Evolutionary conservation across 148 eudicot genomes (phyloP).

Genomic region (Persicaria maculosa): DNA sequence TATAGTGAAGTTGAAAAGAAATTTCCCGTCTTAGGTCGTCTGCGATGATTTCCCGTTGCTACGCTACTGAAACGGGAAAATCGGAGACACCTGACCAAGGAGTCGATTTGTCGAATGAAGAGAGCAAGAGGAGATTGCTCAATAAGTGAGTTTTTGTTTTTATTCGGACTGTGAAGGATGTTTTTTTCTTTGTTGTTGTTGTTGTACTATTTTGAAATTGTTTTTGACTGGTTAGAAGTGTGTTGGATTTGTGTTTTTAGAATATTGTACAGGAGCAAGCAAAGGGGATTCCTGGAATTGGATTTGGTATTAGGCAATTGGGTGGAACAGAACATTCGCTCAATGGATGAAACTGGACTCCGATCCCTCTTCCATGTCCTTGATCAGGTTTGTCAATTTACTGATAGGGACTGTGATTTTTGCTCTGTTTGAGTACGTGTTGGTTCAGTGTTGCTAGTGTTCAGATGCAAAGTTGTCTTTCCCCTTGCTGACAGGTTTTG

Average conservation of each 20-base stretch:
- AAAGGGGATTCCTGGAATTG: slow-evolving; percentile 88
- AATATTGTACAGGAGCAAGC: slow-evolving; percentile 89
- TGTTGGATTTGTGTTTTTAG: slow-evolving; percentile 23
- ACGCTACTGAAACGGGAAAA: not conserved
- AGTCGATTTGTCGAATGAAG: slow-evolving; percentile 62
- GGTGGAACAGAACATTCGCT: slow-evolving; percentile 77
- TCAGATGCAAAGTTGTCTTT: not conserved
- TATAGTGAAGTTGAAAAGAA: not conserved
- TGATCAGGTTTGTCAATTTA: slow-evolving; percentile 44
- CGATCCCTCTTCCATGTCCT: slow-evolving; percentile 80
- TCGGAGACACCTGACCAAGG: slow-evolving; percentile 9
- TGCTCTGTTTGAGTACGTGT: not conserved
- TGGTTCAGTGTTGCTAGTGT: not conserved
- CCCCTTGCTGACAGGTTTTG: too few relatives aligned
- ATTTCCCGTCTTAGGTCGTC: not conserved
- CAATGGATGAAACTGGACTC: slow-evolving; percentile 81
- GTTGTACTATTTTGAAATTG: not conserved
- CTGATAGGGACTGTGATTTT: not conserved
- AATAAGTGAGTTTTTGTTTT: slow-evolving; percentile 45
- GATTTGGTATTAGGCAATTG: slow-evolving; percentile 90
- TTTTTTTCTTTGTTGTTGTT: not conserved
- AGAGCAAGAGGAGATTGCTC: slow-evolving; percentile 57
- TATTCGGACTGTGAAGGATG: not conserved
- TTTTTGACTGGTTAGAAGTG: not conserved
- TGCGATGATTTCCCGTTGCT: slow-evolving; percentile 6